Evolutionary conservation across 2,329 filamentous ascomycete genomes (phyloP).

Genomic region (Aspergillus tamarii): DNA sequence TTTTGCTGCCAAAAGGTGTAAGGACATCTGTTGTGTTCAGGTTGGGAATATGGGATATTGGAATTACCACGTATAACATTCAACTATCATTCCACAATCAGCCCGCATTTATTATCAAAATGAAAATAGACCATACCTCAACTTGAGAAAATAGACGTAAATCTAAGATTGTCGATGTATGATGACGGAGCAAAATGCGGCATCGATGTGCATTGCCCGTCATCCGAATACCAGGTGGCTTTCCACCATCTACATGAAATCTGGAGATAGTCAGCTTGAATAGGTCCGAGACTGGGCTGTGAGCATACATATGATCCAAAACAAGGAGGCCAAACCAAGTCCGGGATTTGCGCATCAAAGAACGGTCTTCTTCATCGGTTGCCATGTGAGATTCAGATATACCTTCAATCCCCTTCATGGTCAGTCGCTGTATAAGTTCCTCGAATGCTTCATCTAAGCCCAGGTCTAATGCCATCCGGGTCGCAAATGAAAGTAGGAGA

Average conservation of each 20-base stretch:
- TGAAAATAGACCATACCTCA: constrained; percentile 34
- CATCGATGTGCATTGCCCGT: constrained; percentile 47
- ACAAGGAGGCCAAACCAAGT: constrained; percentile 59
- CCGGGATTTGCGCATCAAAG: constrained; percentile 48
- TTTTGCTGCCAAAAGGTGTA: constrained; percentile 29
- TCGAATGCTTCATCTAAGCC: constrained; percentile 50
- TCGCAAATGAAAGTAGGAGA: constrained; percentile 54
- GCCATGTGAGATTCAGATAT: constrained; percentile 15
- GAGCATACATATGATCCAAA: constrained; percentile 51
- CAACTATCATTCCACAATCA: constrained; percentile 31
- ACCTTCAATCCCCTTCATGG: constrained; percentile 29
- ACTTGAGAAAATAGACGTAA: constrained; percentile 58
- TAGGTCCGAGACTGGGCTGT: too few species aligned
- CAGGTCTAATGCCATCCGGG: constrained; percentile 55
- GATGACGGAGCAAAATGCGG: constrained; percentile 49
- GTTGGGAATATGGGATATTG: not conserved
- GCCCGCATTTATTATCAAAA: not conserved
- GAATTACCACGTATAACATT: constrained; percentile 44
- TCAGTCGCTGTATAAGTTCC: constrained; percentile 37
- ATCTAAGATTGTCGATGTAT: constrained; percentile 52
- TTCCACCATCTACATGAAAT: constrained; percentile 51
- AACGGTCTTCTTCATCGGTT: constrained; percentile 30
- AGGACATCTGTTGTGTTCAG: not conserved
- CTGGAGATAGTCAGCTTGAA: constrained; percentile 19
- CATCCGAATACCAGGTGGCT: constrained; percentile 45